Evolutionary conservation across 495 filamentous ascomycete genomes (phyloP).

Genomic region (Penicillium subrubescens): DNA sequence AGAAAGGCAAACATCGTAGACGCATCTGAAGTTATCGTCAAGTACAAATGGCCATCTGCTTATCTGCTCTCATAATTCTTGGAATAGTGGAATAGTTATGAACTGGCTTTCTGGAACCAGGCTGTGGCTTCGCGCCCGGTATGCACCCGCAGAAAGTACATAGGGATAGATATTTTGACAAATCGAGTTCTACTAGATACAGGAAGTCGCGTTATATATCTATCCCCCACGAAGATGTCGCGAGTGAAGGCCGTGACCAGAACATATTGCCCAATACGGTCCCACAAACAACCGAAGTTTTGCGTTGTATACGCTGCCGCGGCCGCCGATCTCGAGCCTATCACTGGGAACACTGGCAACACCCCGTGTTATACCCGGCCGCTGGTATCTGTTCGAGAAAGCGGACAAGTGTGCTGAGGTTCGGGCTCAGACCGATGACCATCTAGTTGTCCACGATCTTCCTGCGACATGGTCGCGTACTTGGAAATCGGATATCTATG

Average conservation of each 20-base stretch:
- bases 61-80: background rate
- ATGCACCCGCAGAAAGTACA: background rate
- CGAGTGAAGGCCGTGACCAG: background rate
- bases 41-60: background rate
- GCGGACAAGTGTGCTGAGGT: background rate
- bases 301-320: too few species aligned
- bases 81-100: background rate
- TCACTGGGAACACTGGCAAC: background rate
- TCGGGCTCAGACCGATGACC: background rate
- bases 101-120: too few species aligned
- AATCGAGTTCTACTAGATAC: background rate
- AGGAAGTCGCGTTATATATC: background rate
- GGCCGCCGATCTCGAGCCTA: background rate
- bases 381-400: background rate
- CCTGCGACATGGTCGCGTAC: background rate
- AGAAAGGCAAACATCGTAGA: background rate
- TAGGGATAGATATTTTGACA: background rate
- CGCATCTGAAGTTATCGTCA: background rate
- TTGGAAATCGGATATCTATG: background rate
- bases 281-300: background rate
- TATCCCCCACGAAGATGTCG: background rate
- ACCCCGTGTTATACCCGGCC: background rate
- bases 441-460: background rate
- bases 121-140: too few species aligned
- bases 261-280: background rate